A percentile compares a stretch with the other conserved stretches of the same genome.
These are phyloP conservation scores for Rhizopus arrhizus DNA, from an alignment of 371 early-diverging fungal genomes.

Conservation along the genomic window DNA sequence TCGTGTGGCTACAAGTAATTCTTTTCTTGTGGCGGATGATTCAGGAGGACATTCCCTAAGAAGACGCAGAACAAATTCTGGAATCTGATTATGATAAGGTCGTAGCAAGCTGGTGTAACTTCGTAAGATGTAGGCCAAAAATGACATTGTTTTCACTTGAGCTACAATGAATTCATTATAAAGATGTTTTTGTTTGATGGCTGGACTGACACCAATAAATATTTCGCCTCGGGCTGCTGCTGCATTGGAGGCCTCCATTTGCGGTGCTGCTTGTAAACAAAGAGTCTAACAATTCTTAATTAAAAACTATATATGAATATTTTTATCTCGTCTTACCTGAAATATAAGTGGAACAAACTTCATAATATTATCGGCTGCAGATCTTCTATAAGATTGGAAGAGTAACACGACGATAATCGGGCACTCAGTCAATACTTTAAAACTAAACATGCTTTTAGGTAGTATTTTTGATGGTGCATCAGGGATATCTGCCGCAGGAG, in stretches of 20 bases:
- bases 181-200: conserved; percentile 69
- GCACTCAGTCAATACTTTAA: conserved; percentile 96
- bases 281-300: conserved; percentile 57
- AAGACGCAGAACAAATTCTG: conserved; percentile 84
- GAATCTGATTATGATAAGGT: conserved; percentile 83
- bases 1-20: conserved; percentile 91
- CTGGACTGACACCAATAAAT: conserved; percentile 82
- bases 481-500: conserved; percentile 66
- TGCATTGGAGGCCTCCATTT: conserved; percentile 69
- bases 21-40: conserved; percentile 90
- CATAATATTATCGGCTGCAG: conserved; percentile 77
- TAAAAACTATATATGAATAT: not conserved
- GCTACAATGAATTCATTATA: conserved; percentile 86
- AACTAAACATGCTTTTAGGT: conserved; percentile 78
- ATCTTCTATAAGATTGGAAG: conserved; percentile 84
- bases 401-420: conserved; percentile 95
- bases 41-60: conserved; percentile 94
- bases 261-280: conserved; percentile 76
- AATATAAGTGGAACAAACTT: conserved; percentile 88
- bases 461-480: conserved; percentile 73
- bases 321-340: conserved; percentile 50
- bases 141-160: conserved; percentile 97
- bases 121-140: conserved; percentile 91
- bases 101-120: conserved; percentile 70
- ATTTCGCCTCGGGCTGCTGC: conserved; percentile 70